Evolutionary conservation across 306 rosid genomes (phyloP).

Genomic region (Calophaca sinica): DNA sequence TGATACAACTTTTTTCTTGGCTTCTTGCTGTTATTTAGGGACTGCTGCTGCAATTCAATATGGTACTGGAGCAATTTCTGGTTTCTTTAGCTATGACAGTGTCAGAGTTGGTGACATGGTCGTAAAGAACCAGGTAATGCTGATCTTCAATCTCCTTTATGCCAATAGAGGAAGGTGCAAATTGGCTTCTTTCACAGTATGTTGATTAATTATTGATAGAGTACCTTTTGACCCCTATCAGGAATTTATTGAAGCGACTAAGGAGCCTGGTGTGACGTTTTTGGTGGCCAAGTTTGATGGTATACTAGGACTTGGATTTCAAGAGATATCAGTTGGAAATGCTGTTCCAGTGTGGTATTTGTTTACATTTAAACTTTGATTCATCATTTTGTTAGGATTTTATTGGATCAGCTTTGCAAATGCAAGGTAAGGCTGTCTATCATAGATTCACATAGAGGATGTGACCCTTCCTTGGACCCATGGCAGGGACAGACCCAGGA

Average conservation of each 20-base stretch:
- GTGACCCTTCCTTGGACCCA: background rate
- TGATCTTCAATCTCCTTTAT: constrained; percentile 5
- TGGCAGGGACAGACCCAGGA: too few species aligned
- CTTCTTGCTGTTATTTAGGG: constrained; percentile 56
- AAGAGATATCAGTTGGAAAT: constrained; percentile 85
- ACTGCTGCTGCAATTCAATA: constrained; percentile 83
- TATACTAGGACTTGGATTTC: constrained; percentile 90
- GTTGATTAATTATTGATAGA: constrained; percentile 18
- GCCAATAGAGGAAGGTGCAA: constrained; percentile 1
- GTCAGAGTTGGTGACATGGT: constrained; percentile 74
- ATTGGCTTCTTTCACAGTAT: constrained; percentile 15
- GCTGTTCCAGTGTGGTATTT: constrained; percentile 89
- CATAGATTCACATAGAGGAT: background rate
- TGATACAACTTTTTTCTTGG: background rate
- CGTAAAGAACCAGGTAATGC: constrained; percentile 77
- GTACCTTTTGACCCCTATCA: constrained; percentile 41
- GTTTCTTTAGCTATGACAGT: constrained; percentile 83
- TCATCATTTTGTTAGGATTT: constrained; percentile 32
- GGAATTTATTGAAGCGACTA: constrained; percentile 92
- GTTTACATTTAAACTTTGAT: constrained; percentile 23
- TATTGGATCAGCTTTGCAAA: constrained; percentile 26
- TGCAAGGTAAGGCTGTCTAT: background rate
- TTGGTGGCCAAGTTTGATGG: constrained; percentile 90
- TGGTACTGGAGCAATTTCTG: constrained; percentile 86
- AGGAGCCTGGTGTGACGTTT: constrained; percentile 74